These are phyloP conservation scores for Sarocladiaceae sp. DNA, from an alignment of 2,329 filamentous ascomycete species.

Conservation along the genomic window DNA sequence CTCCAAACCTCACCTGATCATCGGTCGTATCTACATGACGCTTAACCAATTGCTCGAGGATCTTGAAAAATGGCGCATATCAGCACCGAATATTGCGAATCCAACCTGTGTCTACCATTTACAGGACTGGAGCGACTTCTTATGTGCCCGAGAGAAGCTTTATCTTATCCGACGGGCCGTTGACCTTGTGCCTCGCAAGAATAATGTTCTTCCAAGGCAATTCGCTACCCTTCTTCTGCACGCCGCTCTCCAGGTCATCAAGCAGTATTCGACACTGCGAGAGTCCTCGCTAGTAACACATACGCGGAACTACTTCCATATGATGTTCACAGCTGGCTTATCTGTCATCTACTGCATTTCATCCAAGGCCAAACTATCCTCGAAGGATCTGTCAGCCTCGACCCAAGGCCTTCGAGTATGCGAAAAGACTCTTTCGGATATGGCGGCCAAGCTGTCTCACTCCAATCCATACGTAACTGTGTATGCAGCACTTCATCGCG, in stretches of 20 bases:
- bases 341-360: slow-evolving; percentile 24
- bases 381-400: background rate
- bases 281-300: slow-evolving; percentile 30
- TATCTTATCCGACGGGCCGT: slow-evolving; percentile 34
- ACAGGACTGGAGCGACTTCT: slow-evolving; percentile 37
- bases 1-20: background rate
- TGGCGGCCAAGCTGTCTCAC: background rate
- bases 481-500: background rate
- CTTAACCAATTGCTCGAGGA: background rate
- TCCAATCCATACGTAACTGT: background rate
- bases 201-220: slow-evolving; percentile 24
- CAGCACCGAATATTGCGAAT: slow-evolving; percentile 23
- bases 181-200: slow-evolving; percentile 28
- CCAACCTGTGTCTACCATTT: slow-evolving; percentile 34
- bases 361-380: background rate
- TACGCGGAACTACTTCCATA: slow-evolving; percentile 42
- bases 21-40: background rate
- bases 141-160: slow-evolving; percentile 32
- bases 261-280: slow-evolving; percentile 30
- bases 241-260: slow-evolving; percentile 29
- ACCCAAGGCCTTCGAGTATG: background rate
- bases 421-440: background rate
- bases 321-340: slow-evolving; percentile 38
- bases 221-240: slow-evolving; percentile 26
- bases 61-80: slow-evolving; percentile 23